These are phyloP conservation scores for Coriolopsis trogii DNA, from an alignment of 1,284 basidiomycete species.

Conservation along the genomic window DNA sequence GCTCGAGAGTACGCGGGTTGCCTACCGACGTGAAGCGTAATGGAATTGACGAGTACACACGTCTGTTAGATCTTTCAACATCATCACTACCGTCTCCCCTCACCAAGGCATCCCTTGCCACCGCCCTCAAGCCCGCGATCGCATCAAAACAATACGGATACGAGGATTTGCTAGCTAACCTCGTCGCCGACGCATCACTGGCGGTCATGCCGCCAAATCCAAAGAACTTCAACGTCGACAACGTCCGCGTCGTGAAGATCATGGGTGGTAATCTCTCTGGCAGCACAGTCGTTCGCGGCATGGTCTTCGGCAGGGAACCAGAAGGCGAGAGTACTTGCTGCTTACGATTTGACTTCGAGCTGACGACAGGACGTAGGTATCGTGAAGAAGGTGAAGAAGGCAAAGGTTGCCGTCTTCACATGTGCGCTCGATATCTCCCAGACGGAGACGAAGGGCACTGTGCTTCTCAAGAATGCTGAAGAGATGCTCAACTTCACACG, in stretches of 20 bases:
- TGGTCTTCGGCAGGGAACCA: constrained; percentile 97
- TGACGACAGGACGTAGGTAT: constrained; percentile 48
- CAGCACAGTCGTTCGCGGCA: constrained; percentile 92
- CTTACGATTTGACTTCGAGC: not conserved
- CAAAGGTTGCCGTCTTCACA: constrained; percentile 94
- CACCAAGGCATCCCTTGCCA: constrained; percentile 74
- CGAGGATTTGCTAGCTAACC: constrained; percentile 81
- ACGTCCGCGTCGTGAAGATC: constrained; percentile 98
- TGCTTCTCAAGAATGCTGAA: constrained; percentile 93
- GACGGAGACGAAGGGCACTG: constrained; percentile 99
- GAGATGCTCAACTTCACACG: constrained; percentile 97
- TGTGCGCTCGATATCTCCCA: constrained; percentile 92
- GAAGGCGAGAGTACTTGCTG: constrained; percentile 61
- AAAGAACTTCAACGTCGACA: constrained; percentile 96
- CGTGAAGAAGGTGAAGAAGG: constrained; percentile 81
- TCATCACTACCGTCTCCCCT: constrained; percentile 78
- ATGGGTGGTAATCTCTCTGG: constrained; percentile 88
- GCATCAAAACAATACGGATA: constrained; percentile 98
- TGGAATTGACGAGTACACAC: not conserved
- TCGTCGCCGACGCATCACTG: constrained; percentile 93
- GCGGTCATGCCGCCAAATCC: constrained; percentile 89
- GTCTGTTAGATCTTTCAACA: constrained; percentile 58
- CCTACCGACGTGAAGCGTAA: not conserved
- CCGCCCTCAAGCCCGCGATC: constrained; percentile 88
- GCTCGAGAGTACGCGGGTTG: constrained; percentile 77